A percentile compares a stretch with the other conserved stretches of the same genome.
These are phyloP conservation scores for Rosa persica DNA, from an alignment of 306 rosid genomes.

Conservation along the genomic window DNA sequence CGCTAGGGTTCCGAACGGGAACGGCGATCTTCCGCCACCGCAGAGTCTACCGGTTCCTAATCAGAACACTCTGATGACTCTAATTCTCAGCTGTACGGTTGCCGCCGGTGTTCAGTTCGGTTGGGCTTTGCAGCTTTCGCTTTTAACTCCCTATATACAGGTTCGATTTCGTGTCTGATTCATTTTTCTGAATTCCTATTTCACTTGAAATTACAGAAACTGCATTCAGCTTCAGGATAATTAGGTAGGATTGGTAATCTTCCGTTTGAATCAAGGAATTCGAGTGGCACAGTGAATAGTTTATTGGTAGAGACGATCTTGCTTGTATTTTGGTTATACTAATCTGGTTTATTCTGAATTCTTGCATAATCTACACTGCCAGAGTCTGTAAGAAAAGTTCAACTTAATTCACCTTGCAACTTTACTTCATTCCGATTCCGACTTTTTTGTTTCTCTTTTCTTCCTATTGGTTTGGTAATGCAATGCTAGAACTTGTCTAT, in stretches of 20 bases:
- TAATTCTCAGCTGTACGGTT: constrained; percentile 85
- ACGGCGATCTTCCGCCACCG: constrained; percentile 17
- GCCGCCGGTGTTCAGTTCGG: constrained; percentile 99
- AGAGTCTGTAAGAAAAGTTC: neutral
- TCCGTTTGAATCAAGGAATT: neutral
- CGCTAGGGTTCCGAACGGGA: constrained; percentile 27
- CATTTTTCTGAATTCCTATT: neutral
- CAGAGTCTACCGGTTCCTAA: constrained; percentile 27
- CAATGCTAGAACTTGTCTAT: neutral
- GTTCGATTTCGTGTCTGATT: constrained; percentile 28
- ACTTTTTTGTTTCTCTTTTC: neutral
- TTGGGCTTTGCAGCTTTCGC: constrained; percentile 99
- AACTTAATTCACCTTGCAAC: neutral
- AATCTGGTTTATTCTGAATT: neutral
- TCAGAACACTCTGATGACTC: constrained; percentile 37
- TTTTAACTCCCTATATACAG: constrained; percentile 91
- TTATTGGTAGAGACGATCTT: neutral
- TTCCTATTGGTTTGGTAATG: neutral
- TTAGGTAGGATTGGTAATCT: neutral
- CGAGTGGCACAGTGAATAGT: neutral
- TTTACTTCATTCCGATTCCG: neutral
- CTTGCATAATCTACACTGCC: neutral
- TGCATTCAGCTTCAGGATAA: neutral
- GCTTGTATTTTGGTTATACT: neutral
- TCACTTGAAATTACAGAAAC: neutral